Evolutionary conservation across 1,284 basidiomycete genomes (phyloP).

Genomic region (Cerioporus squamosus): DNA sequence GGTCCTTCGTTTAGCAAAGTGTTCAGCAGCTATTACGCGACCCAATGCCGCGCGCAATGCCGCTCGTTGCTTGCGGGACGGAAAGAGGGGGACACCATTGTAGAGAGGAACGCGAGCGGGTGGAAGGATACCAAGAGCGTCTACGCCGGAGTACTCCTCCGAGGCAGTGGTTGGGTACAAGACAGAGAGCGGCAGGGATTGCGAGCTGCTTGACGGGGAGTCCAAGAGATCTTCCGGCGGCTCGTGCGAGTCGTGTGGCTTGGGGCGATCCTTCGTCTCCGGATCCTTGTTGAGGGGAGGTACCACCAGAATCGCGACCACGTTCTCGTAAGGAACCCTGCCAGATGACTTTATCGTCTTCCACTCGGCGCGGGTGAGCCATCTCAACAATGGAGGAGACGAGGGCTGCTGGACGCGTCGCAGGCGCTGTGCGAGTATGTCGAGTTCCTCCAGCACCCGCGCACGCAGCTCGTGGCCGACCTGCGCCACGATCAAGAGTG

Average conservation of each 20-base stretch:
- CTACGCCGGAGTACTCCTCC: slow-evolving; percentile 10
- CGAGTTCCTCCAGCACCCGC: slow-evolving; percentile 74
- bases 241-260: slow-evolving; percentile 42
- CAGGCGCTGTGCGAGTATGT: slow-evolving; percentile 54
- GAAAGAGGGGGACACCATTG: slow-evolving; percentile 67
- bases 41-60: slow-evolving; percentile 54
- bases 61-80: slow-evolving; percentile 58
- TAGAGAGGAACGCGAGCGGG: slow-evolving; percentile 62
- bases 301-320: slow-evolving; percentile 66
- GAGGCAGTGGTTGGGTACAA: slow-evolving; percentile 38
- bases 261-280: slow-evolving; percentile 48
- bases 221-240: slow-evolving; percentile 37
- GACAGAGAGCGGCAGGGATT: slow-evolving; percentile 41
- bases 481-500: slow-evolving; percentile 54
- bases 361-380: slow-evolving; percentile 67
- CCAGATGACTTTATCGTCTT: slow-evolving; percentile 49
- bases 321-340: slow-evolving; percentile 52
- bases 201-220: not conserved
- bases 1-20: slow-evolving; percentile 13
- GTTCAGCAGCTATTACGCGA: slow-evolving; percentile 53
- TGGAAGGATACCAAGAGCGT: slow-evolving; percentile 38
- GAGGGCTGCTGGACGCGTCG: slow-evolving; percentile 30
- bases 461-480: slow-evolving; percentile 68
- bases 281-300: slow-evolving; percentile 69
- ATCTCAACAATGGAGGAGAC: slow-evolving; percentile 51